Evolutionary conservation across 1,284 basidiomycete species (phyloP), one percentile per base, ranked within the genome.

Genomic region (Cryptococcus maquisensis): DNA sequence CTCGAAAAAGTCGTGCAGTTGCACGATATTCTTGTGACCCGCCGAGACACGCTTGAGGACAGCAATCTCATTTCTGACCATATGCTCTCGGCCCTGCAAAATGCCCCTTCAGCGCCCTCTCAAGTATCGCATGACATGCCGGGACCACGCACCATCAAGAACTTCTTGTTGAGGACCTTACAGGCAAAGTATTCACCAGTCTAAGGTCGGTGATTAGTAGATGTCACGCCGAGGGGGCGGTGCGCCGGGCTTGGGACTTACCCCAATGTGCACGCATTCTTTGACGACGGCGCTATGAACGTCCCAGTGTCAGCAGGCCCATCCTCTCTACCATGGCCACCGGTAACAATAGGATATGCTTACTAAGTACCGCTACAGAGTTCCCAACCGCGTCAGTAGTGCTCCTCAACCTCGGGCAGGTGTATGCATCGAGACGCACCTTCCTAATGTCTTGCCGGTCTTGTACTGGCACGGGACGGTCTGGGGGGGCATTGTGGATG

Each of bases 1-100:
- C 86, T 98, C 95, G 70, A 98, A 98, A 79, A 98, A 98, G 75
- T 98, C 95, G 73, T 94, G 89, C 35, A 97, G 79, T 12, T 88
- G 90, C 51, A 94, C 90, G 60, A 94, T 87, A 75, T 95, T 94
- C 23, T 74, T 77, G 77, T 98, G 85, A 7, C 92, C 91, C 56
- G 88, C 92, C 13, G 95, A 98, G 47, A 98, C 87, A 64, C 85
- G 84, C 79, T 98, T 98, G 67, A 98, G 80, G 5, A 98, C 93
- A 6, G 87, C 84, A 65, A 98, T 98, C 77, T 98, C 95, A 68
- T 98, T 98, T 51, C 95, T 85, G 43, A 88, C 90, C 89, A 91
- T 90, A 73, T 90, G 84, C 77, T 91, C 89, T 60, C 89, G 80
- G 15, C 90, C 90, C 77, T 90, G 49, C 9, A 21, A 26, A 44